Percentiles rank a stretch among this genome's conserved stretches.
phyloP scores from a whole-genome alignment of 331 rosid genomes.

The Spiraea crenata region DNA sequence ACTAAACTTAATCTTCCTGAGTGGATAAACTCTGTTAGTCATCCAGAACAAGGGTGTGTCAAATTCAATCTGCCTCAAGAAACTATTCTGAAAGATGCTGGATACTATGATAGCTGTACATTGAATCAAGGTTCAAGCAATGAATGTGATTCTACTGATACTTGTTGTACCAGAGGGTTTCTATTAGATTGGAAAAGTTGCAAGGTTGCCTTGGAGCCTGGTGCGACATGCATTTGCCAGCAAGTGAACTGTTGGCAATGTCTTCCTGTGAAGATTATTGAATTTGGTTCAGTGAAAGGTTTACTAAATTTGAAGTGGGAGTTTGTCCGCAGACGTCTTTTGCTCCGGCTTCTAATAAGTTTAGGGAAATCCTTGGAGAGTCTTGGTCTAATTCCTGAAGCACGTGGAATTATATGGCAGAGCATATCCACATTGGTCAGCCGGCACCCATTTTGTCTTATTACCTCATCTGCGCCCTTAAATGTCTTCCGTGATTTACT shows the following conservation, averaged over 20 bases:
- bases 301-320: slow-evolving; percentile 81
- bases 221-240: slow-evolving; percentile 36
- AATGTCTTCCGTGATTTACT: slow-evolving; percentile 47
- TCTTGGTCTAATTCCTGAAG: slow-evolving; percentile 56
- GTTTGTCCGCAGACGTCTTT: slow-evolving; percentile 64
- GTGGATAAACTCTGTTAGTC: slow-evolving; percentile 63
- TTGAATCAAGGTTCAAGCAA: slow-evolving; percentile 36
- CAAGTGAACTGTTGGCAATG: slow-evolving; percentile 67
- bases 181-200: slow-evolving; percentile 30
- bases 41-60: slow-evolving; percentile 37
- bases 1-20: slow-evolving; percentile 52
- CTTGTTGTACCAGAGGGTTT: slow-evolving; percentile 27
- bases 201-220: slow-evolving; percentile 38
- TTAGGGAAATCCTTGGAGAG: slow-evolving; percentile 53
- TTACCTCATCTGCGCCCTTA: slow-evolving; percentile 33
- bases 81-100: slow-evolving; percentile 18
- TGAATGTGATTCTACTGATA: slow-evolving; percentile 31
- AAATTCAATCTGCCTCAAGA: slow-evolving; percentile 22
- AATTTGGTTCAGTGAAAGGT: slow-evolving; percentile 49
- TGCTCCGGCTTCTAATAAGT: slow-evolving; percentile 56
- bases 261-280: slow-evolving; percentile 52
- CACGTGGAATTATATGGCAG: slow-evolving; percentile 40
- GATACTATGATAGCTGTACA: slow-evolving; percentile 29
- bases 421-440: slow-evolving; percentile 55
- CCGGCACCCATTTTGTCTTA: slow-evolving; percentile 50